Evolutionary conservation across 1,284 basidiomycete genomes (phyloP).

Genomic region (Trichosporon sp.): DNA sequence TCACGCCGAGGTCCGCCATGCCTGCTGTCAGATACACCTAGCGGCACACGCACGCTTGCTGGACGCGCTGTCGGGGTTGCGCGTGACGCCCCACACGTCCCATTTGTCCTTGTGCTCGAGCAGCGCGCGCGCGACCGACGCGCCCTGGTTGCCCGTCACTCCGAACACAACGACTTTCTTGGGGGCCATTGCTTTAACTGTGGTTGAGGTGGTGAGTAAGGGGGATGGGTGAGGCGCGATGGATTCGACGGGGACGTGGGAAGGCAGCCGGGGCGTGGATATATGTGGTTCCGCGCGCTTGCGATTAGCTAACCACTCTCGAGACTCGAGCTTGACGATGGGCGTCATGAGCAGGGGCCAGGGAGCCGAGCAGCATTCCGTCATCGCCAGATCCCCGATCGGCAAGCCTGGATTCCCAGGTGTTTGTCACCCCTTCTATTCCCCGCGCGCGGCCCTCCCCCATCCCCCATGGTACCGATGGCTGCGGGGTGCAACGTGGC

Average conservation of each 20-base stretch:
- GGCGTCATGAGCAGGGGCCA: neutral
- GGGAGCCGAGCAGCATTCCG: neutral
- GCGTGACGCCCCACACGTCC: conserved; percentile 23
- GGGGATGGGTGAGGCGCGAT: neutral
- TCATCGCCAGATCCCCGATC: neutral
- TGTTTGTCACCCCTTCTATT: neutral
- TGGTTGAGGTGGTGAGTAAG: neutral
- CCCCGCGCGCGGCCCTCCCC: neutral
- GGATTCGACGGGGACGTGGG: neutral
- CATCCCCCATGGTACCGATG: too few species aligned
- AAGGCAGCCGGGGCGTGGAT: neutral
- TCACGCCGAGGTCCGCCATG: conserved; percentile 18
- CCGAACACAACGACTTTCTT: conserved; percentile 20
- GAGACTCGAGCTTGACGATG: neutral
- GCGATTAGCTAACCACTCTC: neutral
- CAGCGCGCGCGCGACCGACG: conserved; percentile 17
- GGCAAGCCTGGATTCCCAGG: neutral
- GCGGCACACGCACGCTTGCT: neutral
- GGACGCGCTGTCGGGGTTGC: conserved; percentile 13
- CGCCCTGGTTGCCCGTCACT: conserved; percentile 23
- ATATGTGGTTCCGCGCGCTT: neutral
- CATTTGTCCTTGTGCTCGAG: conserved; percentile 11
- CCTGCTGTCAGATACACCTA: conserved; percentile 10
- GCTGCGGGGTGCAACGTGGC: too few species aligned
- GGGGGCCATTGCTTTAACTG: neutral